Evolutionary conservation across 2,329 filamentous ascomycete species (phyloP).

Genomic region (Aspergillaceae sp.): DNA sequence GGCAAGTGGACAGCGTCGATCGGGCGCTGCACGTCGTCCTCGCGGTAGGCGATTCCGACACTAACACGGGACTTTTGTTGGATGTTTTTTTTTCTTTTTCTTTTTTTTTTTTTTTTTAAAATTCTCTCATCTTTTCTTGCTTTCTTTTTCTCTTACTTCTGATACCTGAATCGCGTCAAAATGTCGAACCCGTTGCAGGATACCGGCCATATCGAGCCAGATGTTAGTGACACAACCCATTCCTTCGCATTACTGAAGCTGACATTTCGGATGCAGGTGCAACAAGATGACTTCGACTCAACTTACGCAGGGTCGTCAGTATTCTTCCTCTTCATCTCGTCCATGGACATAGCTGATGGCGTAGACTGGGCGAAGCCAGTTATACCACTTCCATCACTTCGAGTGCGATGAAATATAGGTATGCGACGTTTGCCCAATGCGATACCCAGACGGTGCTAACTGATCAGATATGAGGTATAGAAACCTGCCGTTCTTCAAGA

Average conservation of each 20-base stretch:
- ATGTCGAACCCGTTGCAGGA: slow-evolving; percentile 10
- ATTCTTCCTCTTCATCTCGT: background rate
- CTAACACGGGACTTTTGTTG: background rate
- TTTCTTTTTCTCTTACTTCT: background rate
- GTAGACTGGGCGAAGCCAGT: slow-evolving; percentile 17
- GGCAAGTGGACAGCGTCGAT: background rate
- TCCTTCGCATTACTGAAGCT: background rate
- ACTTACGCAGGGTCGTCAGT: slow-evolving; percentile 21
- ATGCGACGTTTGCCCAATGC: background rate
- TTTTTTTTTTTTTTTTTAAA: background rate
- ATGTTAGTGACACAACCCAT: slow-evolving; percentile 8
- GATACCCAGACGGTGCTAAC: background rate
- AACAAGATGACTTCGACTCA: slow-evolving; percentile 11
- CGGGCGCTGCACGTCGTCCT: background rate
- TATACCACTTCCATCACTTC: slow-evolving; percentile 25
- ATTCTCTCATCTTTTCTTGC: background rate
- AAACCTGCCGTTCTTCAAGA: background rate
- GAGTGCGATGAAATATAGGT: slow-evolving; percentile 23
- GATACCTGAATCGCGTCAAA: background rate
- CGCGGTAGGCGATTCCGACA: background rate
- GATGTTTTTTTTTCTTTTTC: background rate
- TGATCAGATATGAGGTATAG: slow-evolving; percentile 23
- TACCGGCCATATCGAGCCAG: slow-evolving; percentile 15
- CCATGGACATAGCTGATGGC: background rate
- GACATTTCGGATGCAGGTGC: background rate